These are phyloP conservation scores for Bonia amplexicaulis DNA, from an alignment of 176 grass and related monocot genomes.

Conservation along the genomic window DNA sequence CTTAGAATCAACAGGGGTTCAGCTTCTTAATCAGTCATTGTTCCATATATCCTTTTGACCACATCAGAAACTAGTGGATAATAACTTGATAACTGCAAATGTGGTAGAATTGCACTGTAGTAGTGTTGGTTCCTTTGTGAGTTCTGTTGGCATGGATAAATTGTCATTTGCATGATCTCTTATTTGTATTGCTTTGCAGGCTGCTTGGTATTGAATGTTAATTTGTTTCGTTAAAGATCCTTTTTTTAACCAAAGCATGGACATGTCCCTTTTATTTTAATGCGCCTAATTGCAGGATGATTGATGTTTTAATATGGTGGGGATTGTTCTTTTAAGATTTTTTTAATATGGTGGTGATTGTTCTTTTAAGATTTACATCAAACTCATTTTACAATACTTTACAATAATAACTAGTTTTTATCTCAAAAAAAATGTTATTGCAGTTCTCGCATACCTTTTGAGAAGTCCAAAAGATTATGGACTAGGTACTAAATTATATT, in stretches of 20 bases:
- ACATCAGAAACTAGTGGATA: neutral
- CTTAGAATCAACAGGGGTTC: neutral
- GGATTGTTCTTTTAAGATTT: neutral
- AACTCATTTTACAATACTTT: neutral
- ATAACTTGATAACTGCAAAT: neutral
- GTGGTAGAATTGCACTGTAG: neutral
- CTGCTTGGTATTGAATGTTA: neutral
- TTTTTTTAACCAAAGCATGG: neutral
- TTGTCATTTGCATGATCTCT: neutral
- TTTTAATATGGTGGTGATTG: neutral
- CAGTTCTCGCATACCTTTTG: neutral
- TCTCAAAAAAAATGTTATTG: neutral
- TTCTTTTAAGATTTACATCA: neutral
- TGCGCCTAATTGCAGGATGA: no score
- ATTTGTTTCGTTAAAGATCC: neutral
- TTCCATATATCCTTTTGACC: conserved; percentile 2
- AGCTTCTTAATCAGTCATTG: neutral
- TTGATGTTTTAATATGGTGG: neutral
- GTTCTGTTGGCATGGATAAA: neutral
- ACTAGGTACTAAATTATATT: neutral
- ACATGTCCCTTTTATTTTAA: no score
- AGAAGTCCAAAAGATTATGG: neutral
- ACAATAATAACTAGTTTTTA: neutral
- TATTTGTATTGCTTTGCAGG: neutral
- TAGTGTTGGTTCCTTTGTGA: neutral